Conservation (phyloP, 108 stramenopile species). For the Skeletonema menzelii region DNA sequence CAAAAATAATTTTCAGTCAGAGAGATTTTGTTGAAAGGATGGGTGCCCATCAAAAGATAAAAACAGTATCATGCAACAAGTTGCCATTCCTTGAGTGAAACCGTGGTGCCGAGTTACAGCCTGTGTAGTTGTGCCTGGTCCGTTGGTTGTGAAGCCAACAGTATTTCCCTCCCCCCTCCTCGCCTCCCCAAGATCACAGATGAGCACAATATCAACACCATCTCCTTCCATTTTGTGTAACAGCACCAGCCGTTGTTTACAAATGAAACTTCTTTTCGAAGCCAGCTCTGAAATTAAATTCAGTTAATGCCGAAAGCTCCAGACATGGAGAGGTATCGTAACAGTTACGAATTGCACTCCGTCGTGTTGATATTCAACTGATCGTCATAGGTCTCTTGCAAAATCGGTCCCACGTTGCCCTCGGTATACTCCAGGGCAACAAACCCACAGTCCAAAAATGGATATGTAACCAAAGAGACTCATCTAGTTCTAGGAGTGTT, state of each 20-base stretch:
- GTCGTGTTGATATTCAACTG: background rate
- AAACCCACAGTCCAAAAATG: background rate
- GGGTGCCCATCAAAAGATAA: slow-evolving; percentile 1
- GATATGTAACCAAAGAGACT: background rate
- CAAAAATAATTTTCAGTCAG: slow-evolving; percentile 23
- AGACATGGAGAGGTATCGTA: background rate
- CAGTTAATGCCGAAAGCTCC: background rate
- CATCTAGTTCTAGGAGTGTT: too few species aligned
- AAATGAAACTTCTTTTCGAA: background rate
- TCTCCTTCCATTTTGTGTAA: background rate
- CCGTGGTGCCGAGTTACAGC: background rate
- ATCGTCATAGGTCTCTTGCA: background rate
- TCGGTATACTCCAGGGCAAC: background rate
- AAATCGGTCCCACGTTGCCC: background rate
- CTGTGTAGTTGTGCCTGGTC: background rate
- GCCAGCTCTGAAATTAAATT: background rate
- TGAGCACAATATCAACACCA: background rate
- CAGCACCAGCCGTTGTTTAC: background rate
- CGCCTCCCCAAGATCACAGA: background rate
- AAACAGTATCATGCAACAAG: background rate
- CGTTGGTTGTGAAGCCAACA: background rate
- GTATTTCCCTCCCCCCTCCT: background rate
- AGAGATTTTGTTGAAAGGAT: slow-evolving; percentile 2
- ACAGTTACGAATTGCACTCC: background rate
- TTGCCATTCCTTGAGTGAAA: background rate